Percentiles rank a stretch among this genome's conserved stretches.
These are phyloP conservation scores for Penicillium sp. DNA, from an alignment of 2,329 filamentous ascomycete species.

Conservation along the genomic window DNA sequence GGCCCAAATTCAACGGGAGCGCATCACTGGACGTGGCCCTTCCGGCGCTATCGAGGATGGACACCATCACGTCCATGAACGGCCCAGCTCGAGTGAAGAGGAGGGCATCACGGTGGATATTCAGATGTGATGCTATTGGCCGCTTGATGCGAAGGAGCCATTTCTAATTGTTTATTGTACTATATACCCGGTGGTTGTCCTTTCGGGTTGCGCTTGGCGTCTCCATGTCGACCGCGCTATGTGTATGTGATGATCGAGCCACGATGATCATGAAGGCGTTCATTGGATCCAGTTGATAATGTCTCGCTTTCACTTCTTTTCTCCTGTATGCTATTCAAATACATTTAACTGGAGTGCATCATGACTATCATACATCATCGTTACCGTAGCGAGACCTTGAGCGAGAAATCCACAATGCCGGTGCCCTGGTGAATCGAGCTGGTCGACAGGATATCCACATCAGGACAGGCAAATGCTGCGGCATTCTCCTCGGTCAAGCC, in stretches of 20 bases:
- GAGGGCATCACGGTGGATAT: slow-evolving; percentile 37
- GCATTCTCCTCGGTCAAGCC: slow-evolving; percentile 83
- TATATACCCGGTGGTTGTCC: slow-evolving; percentile 11
- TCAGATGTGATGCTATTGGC: slow-evolving; percentile 26
- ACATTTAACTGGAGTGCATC: slow-evolving; percentile 6
- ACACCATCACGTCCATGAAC: slow-evolving; percentile 24
- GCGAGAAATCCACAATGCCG: slow-evolving; percentile 86
- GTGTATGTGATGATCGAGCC: slow-evolving; percentile 15
- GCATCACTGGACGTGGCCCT: slow-evolving; percentile 33
- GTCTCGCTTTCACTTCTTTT: slow-evolving; percentile 11
- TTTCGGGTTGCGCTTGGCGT: neutral
- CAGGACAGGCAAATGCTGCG: slow-evolving; percentile 62
- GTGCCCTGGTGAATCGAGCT: slow-evolving; percentile 96
- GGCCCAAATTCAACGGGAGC: slow-evolving; percentile 57
- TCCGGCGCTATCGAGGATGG: slow-evolving; percentile 21
- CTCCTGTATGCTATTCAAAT: slow-evolving; percentile 16
- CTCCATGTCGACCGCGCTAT: slow-evolving; percentile 6
- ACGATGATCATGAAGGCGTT: slow-evolving; percentile 20
- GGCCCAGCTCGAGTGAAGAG: slow-evolving; percentile 35
- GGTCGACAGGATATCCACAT: slow-evolving; percentile 93
- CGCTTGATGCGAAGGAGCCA: neutral
- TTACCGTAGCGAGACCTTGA: slow-evolving; percentile 63
- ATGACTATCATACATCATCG: neutral
- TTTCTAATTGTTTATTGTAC: slow-evolving; percentile 1
- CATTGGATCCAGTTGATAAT: slow-evolving; percentile 4